phyloP scores from a whole-genome alignment of 164 flowering plant species.

The Annona cherimola region DNA sequence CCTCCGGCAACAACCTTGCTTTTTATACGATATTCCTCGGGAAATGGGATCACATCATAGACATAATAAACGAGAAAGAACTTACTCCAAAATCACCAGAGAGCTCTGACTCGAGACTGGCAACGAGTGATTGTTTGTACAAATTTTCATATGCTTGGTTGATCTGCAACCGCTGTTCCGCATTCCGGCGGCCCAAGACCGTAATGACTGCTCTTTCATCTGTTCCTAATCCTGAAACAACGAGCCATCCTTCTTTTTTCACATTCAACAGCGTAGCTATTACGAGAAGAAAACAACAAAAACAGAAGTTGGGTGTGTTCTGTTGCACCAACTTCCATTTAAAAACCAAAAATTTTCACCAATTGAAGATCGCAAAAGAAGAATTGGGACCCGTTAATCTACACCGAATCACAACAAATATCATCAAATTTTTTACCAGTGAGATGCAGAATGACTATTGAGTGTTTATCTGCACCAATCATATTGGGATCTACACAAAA shows the following conservation, averaged over 20 bases:
- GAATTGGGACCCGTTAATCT: no score
- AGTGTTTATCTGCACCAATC: no score
- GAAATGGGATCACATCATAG: background rate
- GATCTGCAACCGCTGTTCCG: constrained; percentile 53
- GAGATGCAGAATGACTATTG: no score
- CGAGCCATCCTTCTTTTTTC: background rate
- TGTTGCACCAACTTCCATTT: background rate
- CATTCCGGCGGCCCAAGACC: constrained; percentile 67
- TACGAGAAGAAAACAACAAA: background rate
- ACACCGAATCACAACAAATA: no score
- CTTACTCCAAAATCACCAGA: constrained; percentile 11
- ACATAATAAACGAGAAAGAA: no score
- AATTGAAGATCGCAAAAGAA: no score
- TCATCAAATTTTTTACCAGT: background rate
- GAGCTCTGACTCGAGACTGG: constrained; percentile 53
- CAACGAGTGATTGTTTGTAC: constrained; percentile 58
- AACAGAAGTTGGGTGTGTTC: background rate
- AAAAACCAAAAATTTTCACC: no score
- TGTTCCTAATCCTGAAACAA: constrained; percentile 57
- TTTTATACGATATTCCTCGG: background rate
- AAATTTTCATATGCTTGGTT: constrained; percentile 55
- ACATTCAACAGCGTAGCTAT: background rate
- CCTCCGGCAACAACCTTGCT: background rate
- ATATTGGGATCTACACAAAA: no score
- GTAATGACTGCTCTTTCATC: constrained; percentile 63